Base-by-base conservation (phyloP, 345 rosid genomes). In the Nephelium lappaceum region DNA sequence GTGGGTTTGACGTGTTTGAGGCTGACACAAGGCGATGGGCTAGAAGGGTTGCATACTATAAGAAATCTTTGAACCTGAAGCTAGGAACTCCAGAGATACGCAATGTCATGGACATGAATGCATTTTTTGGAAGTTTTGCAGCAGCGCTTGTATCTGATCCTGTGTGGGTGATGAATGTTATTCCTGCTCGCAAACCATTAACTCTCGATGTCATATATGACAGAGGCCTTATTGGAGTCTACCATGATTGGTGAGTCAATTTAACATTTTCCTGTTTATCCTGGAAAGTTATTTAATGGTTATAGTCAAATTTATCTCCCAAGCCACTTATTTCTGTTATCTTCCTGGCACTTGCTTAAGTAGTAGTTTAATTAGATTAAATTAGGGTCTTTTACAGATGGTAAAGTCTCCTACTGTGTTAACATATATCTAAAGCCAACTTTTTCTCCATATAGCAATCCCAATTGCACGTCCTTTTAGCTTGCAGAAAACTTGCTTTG, bases 121-220 rank as follows among this genome's bases (percentile, higher is more conserved):
- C 99, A 19, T 85, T 94, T 85, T 91, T 96, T 19, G 99, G 99
- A 62, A 94, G 98, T 75, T 94, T 96, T 88, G 97, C 98, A 0
- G 97, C 98, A 73, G 92, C 98, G 60, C 86, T 94, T 66, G 58
- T 76, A 72, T 88, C 94, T 73, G 95, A 94, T 77, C 91, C 94
- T 77, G 91, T 92, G 67, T 96, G 99, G 98, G 97, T 93, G 80
- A 92, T 94, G 98, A 96, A 94, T 88, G 95, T 90, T 62, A 88
- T 94, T 81, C 97, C 99, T 77, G 88, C 95, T 86, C 84, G 86
- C 73, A 93, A 92, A 84, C 91, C 92, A 65, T 84, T 87, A 76
- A 96, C 98, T 24, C 91, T 96, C 53, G 89, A 80, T 77, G 88
- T 94, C 41, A 85, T 93, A 70, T 96, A 83, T 80, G 99, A 94